These are phyloP conservation scores for Venustampulla echinocandica DNA, from an alignment of 495 filamentous ascomycete species.

Conservation along the genomic window DNA sequence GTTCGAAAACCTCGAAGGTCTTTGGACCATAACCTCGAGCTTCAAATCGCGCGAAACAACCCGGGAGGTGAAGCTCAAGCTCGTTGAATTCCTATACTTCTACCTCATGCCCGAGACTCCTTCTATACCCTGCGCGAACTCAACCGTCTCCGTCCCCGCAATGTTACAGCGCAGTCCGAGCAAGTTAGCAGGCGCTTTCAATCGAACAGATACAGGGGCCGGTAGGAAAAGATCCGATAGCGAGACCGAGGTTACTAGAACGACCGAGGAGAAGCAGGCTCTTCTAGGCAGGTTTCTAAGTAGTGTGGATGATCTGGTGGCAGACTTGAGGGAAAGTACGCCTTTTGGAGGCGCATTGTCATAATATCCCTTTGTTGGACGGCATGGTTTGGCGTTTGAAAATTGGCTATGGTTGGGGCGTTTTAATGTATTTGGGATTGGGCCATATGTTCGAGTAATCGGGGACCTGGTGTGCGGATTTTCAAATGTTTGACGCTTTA, in stretches of 20 bases:
- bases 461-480: neutral
- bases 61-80: slow-evolving; percentile 82
- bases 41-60: slow-evolving; percentile 79
- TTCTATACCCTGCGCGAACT: slow-evolving; percentile 37
- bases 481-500: slow-evolving; percentile 10
- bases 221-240: slow-evolving; percentile 22
- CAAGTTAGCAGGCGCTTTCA: slow-evolving; percentile 51
- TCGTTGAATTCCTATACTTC: slow-evolving; percentile 91
- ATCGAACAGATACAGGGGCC: slow-evolving; percentile 15
- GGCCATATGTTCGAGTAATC: slow-evolving; percentile 12
- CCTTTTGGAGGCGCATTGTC: slow-evolving; percentile 48
- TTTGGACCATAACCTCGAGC: slow-evolving; percentile 85
- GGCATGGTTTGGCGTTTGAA: slow-evolving; percentile 9
- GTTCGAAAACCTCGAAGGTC: slow-evolving; percentile 87
- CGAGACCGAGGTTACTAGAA: slow-evolving; percentile 44
- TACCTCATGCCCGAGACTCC: slow-evolving; percentile 92
- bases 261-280: slow-evolving; percentile 81
- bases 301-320: slow-evolving; percentile 86
- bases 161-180: slow-evolving; percentile 62
- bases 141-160: slow-evolving; percentile 26
- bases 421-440: slow-evolving; percentile 7
- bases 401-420: slow-evolving; percentile 5
- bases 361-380: slow-evolving; percentile 9
- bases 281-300: slow-evolving; percentile 72
- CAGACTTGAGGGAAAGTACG: slow-evolving; percentile 77